Base-by-base conservation (phyloP, 345 rosid genomes). In the Kernera saxatilis region DNA sequence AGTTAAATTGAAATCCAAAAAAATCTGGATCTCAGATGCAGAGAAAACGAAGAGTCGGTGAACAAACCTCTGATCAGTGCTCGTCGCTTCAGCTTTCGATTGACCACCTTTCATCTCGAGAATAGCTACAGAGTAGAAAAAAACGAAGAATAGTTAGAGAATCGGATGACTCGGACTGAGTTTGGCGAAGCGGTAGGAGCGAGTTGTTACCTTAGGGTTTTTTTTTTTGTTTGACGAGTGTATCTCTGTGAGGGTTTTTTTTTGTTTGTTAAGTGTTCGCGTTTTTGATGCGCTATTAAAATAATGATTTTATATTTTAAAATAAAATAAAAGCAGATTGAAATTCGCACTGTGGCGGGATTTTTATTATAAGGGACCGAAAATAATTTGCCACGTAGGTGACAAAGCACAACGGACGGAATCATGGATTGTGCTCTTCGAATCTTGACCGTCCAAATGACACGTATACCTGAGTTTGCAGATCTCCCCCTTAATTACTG, bases 91-190 rank as follows among this genome's bases (percentile, higher is more conserved):
- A 17, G 85, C 53, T 82, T 85, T 88, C 3, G 87, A 78, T 78
- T 79, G 82, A 21, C 70, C 86, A 12, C 91, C 89, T 79, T 89
- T 92, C 98, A 92, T 92, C 71, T 29, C 71, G 66, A 73, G 49
- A 77, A 80, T 93, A 85, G 87, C 79, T 21, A 15, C 7, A 5
- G 68, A 60, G 59, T 23, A 45, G 40, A 5, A 2, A 33, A 68
- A 79, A 72, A 19, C 56, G 44, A 33, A 75, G 68, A 81, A 78
- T 30, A 58, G 76, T 36, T 21, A 17, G 36, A 13, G 44, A 71
- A 14, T 25, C 69, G 64, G 64, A 18, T n/a, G 78, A 73, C 59
- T 58, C 72, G 73, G 79, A 55, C 60, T 25, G 77, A 80, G 69
- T 51, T 71, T 22, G 39, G 37, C 7, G 59, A 67, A 59, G 29